Conservation (phyloP, 2,329 filamentous ascomycete genomes). For the Pseudocercospora fuligena region DNA sequence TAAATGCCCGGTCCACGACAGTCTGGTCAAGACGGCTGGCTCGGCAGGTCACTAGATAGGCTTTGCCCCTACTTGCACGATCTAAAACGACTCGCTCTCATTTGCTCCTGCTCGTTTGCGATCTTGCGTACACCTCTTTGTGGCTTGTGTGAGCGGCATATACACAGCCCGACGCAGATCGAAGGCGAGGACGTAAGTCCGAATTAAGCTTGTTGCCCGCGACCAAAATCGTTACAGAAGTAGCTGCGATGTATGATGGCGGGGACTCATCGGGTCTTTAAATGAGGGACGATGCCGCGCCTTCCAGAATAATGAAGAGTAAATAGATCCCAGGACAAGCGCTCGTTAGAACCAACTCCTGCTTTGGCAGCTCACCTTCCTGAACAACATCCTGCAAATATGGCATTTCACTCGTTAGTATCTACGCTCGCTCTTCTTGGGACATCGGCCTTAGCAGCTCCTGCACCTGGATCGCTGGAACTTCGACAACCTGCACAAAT, state of each 20-base stretch:
- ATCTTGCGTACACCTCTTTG: not conserved
- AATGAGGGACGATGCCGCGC: not conserved
- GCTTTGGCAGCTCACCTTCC: not conserved
- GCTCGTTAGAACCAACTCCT: not conserved
- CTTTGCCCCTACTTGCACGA: constrained; percentile 15
- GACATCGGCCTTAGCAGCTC: constrained; percentile 13
- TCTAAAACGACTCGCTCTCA: not conserved
- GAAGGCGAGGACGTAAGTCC: not conserved
- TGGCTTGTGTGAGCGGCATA: not conserved
- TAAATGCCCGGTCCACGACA: not conserved
- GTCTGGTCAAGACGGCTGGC: not conserved
- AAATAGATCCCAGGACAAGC: not conserved
- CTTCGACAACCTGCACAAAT: constrained; percentile 1
- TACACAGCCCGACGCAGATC: not conserved
- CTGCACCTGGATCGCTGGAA: not conserved
- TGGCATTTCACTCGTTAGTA: constrained; percentile 14
- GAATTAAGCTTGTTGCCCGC: not conserved
- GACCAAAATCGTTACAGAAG: not conserved
- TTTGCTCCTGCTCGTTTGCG: not conserved
- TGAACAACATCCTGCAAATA: constrained; percentile 3
- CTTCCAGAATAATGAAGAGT: not conserved
- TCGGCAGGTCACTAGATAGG: constrained; percentile 4
- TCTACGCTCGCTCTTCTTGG: constrained; percentile 13
- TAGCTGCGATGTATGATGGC: not conserved
- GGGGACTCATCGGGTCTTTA: not conserved